Base-by-base conservation (phyloP, 2,329 filamentous ascomycete species). In the Fusarium liriodendri region DNA sequence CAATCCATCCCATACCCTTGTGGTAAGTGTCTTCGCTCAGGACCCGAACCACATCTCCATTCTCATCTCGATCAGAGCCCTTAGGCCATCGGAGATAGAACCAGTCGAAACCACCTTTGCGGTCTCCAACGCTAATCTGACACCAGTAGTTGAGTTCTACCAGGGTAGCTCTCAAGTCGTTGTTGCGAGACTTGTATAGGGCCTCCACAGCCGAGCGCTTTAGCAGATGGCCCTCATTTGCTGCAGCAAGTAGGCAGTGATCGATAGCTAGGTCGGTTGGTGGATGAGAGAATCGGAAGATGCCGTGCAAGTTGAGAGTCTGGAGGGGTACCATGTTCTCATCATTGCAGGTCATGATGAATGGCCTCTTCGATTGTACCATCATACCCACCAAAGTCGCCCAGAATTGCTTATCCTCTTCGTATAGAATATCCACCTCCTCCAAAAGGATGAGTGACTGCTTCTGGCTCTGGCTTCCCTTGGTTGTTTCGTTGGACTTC, bases 351-450 rank as follows among this genome's bases (percentile, higher is more conserved):
- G 97, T 99, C 84, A 99, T 93, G 78, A 99, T 89, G 72, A 99
- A 95, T 0, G 97, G 97, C 35, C 97, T 90, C 82, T 95, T 98
- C 0, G 97, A 98, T 76, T 95, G 93, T 11, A 87, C 85, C 67
- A 98, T 94, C 68, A 99, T 88, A 22, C 89, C 89, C 52, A 94
- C 86, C 5, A 98, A 89, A 0, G 94, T 97, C 1, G 88, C 84
- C 97, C 97, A 99, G 79, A 99, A 99, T 72, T 96, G 93, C 82
- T 95, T 96, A 81, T 99, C 97, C 80, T 98, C 96, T 63, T 98
- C 95, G 80, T 97, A 99, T 1, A 99, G 87, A 18, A 98, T 85
- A 79, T 99, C 97, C 0, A 95, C 95, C 82, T 99, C 97, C 82
- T 99, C 97, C 2, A 99, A 87, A 2, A 99, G 86, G 71, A 99